Evolutionary conservation across 805 yeast species (phyloP).

Genomic region (Saturnispora sekii): DNA sequence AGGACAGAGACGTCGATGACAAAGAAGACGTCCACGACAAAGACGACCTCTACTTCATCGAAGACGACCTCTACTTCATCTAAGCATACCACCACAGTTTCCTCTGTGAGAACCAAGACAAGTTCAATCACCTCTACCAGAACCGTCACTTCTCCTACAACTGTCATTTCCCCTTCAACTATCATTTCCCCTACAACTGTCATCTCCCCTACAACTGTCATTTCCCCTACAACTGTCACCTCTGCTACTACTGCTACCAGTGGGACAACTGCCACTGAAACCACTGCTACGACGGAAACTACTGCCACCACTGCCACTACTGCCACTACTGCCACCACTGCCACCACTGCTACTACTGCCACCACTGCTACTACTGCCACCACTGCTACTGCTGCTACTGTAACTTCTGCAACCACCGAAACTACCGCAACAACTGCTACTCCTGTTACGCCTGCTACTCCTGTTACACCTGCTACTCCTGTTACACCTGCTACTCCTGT

Average conservation of each 20-base stretch:
- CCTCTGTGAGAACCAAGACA: too few relatives aligned
- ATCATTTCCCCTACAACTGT: too few relatives aligned
- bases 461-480: not conserved
- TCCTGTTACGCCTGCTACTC: not conserved
- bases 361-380: not conserved
- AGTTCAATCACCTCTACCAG: too few relatives aligned
- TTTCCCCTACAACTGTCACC: too few relatives aligned
- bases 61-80: too few relatives aligned
- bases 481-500: not conserved
- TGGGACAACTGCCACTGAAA: not conserved
- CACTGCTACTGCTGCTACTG: not conserved
- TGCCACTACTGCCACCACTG: not conserved
- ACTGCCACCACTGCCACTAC: not conserved
- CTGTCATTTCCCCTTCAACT: too few relatives aligned
- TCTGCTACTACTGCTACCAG: not conserved
- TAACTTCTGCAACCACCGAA: not conserved
- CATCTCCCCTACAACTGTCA: too few relatives aligned
- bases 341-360: not conserved
- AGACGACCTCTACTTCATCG: too few relatives aligned
- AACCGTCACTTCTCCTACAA: too few relatives aligned
- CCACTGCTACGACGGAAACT: not conserved
- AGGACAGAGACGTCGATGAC: not conserved
- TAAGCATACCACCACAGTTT: too few relatives aligned
- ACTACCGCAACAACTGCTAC: not conserved
- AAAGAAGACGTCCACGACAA: not conserved